These are phyloP conservation scores for Cystofilobasidium ferigula DNA, from an alignment of 768 basidiomycete species.

Conservation along the genomic window DNA sequence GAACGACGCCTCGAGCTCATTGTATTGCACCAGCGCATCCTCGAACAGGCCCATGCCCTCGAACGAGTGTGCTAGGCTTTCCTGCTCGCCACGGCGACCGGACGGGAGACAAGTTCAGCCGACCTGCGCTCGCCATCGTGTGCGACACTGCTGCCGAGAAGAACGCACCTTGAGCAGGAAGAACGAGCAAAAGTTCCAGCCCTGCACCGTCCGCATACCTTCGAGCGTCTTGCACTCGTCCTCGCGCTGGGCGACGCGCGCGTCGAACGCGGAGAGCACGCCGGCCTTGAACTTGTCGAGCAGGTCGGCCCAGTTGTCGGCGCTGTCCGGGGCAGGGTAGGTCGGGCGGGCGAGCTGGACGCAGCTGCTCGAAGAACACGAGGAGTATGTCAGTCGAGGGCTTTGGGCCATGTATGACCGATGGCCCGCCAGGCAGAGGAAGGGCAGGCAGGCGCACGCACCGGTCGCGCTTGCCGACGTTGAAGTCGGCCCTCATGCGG, in stretches of 20 bases:
- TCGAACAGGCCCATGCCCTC: slow-evolving; percentile 81
- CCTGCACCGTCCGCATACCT: slow-evolving; percentile 77
- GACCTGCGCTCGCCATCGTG: background rate
- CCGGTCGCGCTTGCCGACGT: slow-evolving; percentile 77
- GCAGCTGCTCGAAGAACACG: slow-evolving; percentile 46
- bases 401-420: too few species aligned
- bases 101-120: background rate
- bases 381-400: background rate
- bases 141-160: background rate
- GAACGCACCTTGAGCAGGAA: slow-evolving; percentile 75
- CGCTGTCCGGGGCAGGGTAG: slow-evolving; percentile 59
- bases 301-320: slow-evolving; percentile 75
- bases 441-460: slow-evolving; percentile 34
- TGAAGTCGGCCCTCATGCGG: slow-evolving; percentile 86
- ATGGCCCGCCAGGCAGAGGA: slow-evolving; percentile 26
- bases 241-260: slow-evolving; percentile 62
- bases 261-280: slow-evolving; percentile 70
- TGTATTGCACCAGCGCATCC: slow-evolving; percentile 77
- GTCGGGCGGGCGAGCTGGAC: slow-evolving; percentile 58
- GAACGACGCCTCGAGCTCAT: slow-evolving; percentile 81
- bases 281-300: slow-evolving; percentile 83
- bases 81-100: slow-evolving; percentile 44
- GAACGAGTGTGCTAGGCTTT: slow-evolving; percentile 83
- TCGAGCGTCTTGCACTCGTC: slow-evolving; percentile 87
- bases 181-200: slow-evolving; percentile 98